phyloP scores from a whole-genome alignment of 495 filamentous ascomycete species.

The Chlorociboria aeruginascens region DNA sequence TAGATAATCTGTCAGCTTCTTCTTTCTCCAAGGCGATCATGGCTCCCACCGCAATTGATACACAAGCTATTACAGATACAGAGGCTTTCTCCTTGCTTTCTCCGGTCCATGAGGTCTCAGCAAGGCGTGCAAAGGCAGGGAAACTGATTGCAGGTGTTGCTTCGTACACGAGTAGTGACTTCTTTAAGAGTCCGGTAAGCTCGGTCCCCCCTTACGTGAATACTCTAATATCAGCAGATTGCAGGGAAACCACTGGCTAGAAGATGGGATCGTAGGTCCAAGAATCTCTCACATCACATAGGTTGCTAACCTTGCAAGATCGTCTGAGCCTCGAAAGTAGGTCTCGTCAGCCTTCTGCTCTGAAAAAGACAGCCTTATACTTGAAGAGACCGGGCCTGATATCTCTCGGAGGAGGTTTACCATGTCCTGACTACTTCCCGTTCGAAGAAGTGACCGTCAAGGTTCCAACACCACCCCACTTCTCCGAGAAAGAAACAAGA shows the following conservation, averaged over 20 bases:
- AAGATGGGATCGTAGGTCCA: conserved; percentile 68
- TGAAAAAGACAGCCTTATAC: conserved; percentile 70
- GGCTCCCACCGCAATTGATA: conserved; percentile 19
- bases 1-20: background rate
- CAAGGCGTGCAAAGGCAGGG: conserved; percentile 53
- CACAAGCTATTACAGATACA: conserved; percentile 13
- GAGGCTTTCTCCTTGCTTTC: conserved; percentile 27
- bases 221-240: conserved; percentile 18
- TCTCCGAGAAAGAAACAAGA: conserved; percentile 52
- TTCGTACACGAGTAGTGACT: conserved; percentile 61
- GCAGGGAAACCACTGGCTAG: conserved; percentile 64
- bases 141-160: conserved; percentile 64
- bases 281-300: conserved; percentile 11
- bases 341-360: conserved; percentile 43
- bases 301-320: conserved; percentile 27
- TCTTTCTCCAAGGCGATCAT: conserved; percentile 9
- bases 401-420: conserved; percentile 85
- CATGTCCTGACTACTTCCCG: conserved; percentile 82
- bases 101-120: conserved; percentile 55
- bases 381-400: conserved; percentile 66
- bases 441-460: conserved; percentile 57
- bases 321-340: conserved; percentile 45
- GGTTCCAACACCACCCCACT: conserved; percentile 52
- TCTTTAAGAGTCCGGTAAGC: conserved; percentile 67
- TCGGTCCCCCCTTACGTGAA: background rate